Percentiles rank a stretch among this genome's conserved stretches.
phyloP scores from a whole-genome alignment of 2,329 filamentous ascomycete genomes.

The Colletotrichum caudatum region DNA sequence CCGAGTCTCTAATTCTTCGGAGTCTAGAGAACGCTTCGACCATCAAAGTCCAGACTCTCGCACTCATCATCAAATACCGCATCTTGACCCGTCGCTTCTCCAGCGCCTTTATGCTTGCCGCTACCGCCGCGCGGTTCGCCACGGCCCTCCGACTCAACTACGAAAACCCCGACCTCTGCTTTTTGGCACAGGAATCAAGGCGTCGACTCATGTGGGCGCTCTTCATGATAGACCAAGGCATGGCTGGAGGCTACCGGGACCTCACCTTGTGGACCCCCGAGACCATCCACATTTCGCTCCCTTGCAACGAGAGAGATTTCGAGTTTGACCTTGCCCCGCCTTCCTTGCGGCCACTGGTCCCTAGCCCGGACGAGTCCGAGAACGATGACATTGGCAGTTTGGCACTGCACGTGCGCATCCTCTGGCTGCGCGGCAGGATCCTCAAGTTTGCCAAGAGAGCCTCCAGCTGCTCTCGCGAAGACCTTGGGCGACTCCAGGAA shows the following conservation, averaged over 20 bases:
- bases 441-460: conserved; percentile 64
- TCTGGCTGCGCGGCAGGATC: conserved; percentile 66
- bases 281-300: conserved; percentile 59
- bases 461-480: conserved; percentile 54
- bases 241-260: conserved; percentile 60
- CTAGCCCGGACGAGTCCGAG: conserved; percentile 58
- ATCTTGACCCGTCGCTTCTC: conserved; percentile 60
- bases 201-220: conserved; percentile 63
- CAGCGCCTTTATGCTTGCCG: conserved; percentile 61
- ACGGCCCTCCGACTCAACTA: conserved; percentile 63
- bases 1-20: conserved; percentile 63
- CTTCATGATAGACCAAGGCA: conserved; percentile 60
- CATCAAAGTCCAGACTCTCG: conserved; percentile 61
- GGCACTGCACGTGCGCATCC: conserved; percentile 67
- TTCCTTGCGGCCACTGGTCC: conserved; percentile 62
- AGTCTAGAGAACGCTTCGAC: conserved; percentile 68
- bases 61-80: conserved; percentile 61
- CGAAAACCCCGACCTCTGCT: conserved; percentile 59
- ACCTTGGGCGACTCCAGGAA: conserved; percentile 51
- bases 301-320: conserved; percentile 57
- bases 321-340: conserved; percentile 69
- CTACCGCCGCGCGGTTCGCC: conserved; percentile 60
- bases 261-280: conserved; percentile 60
- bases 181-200: conserved; percentile 58
- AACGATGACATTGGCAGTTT: conserved; percentile 67